Evolutionary conservation across 352 stramenopile genomes (phyloP).

Genomic region (Achlya hypogyna): DNA sequence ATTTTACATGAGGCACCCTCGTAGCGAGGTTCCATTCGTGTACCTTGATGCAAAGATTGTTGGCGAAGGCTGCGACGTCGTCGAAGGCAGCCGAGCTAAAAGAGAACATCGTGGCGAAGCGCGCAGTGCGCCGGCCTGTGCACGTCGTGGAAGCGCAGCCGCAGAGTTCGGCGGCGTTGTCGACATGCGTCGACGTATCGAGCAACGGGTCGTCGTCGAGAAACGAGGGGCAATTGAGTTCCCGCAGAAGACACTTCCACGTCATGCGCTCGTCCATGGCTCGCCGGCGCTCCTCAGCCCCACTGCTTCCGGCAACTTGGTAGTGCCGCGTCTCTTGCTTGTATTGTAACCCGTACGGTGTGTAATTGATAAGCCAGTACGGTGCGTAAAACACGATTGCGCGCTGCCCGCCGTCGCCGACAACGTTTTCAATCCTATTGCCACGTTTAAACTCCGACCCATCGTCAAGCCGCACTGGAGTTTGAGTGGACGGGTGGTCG

Average conservation of each 20-base stretch:
- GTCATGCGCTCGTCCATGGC: background rate
- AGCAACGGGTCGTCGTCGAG: background rate
- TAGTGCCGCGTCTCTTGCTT: slow-evolving; percentile 19
- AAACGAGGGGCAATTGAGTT: background rate
- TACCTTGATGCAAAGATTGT: slow-evolving; percentile 19
- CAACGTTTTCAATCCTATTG: slow-evolving; percentile 13
- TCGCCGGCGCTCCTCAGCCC: background rate
- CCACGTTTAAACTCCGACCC: background rate
- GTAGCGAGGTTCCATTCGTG: no score
- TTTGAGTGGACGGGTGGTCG: slow-evolving; percentile 8
- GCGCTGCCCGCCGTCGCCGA: slow-evolving; percentile 7
- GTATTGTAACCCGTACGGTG: slow-evolving; percentile 7
- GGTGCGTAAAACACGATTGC: slow-evolving; percentile 4
- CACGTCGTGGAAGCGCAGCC: background rate
- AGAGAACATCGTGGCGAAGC: slow-evolving; percentile 17
- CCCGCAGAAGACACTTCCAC: background rate
- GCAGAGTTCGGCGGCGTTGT: background rate
- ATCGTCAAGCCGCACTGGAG: background rate
- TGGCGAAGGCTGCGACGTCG: slow-evolving; percentile 8
- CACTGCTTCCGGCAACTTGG: slow-evolving; percentile 6
- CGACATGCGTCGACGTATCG: background rate
- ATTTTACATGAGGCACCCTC: no score
- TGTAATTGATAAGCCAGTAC: slow-evolving; percentile 18
- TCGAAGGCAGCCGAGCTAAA: slow-evolving; percentile 16
- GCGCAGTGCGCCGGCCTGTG: background rate